Percentiles rank a stretch among this genome's conserved stretches.
Evolutionary conservation across 176 grass and related monocot species (phyloP).

Genomic region (Elymus sibiricus): DNA sequence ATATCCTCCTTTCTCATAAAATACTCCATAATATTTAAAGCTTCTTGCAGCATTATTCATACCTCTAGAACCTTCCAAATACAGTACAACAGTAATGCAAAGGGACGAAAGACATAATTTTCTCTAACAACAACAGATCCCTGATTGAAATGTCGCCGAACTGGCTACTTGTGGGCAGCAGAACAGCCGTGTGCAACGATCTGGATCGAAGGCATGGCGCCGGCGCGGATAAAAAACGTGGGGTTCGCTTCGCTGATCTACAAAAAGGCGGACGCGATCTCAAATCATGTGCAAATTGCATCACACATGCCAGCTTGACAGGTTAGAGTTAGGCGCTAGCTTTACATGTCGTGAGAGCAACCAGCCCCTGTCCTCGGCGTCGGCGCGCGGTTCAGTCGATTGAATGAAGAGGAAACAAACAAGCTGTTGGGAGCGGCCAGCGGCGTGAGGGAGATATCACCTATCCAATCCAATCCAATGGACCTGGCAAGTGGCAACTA

Average conservation of each 20-base stretch:
- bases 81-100: too few relatives aligned
- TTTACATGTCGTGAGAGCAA: conserved; percentile 1
- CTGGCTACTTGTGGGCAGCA: not conserved
- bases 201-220: not conserved
- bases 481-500: not conserved
- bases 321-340: conserved; percentile 7
- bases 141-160: not conserved
- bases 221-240: conserved; percentile 28
- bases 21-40: too few relatives aligned
- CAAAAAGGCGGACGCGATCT: not conserved
- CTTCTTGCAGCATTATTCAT: too few relatives aligned
- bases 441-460: not conserved
- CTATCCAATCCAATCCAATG: not conserved
- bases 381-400: not conserved
- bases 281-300: not conserved
- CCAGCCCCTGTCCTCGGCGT: not conserved
- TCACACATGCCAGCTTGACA: conserved; percentile 3
- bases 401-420: not conserved
- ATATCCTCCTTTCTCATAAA: too few relatives aligned
- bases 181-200: not conserved
- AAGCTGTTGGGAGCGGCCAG: not conserved
- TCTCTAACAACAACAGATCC: not conserved
- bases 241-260: not conserved
- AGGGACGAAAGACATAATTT: too few relatives aligned
- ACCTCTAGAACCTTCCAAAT: too few relatives aligned